These are phyloP conservation scores for Sugiyamaella xylanicola DNA, from an alignment of 1,139 yeast species.

Conservation along the genomic window DNA sequence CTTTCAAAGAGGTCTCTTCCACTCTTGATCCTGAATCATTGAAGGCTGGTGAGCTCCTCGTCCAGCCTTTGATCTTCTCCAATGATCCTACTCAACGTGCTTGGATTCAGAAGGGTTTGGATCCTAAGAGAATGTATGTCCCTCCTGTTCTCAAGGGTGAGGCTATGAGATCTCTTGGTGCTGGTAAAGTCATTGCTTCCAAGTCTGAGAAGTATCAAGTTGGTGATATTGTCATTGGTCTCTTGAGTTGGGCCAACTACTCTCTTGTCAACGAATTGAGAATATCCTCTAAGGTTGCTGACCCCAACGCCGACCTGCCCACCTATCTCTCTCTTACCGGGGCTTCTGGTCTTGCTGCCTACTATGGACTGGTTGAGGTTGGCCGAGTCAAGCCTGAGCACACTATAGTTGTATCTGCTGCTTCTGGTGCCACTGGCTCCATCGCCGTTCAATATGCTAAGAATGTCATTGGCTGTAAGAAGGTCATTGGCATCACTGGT, in stretches of 20 bases:
- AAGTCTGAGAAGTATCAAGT: conserved; percentile 44
- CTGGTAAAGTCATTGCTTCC: conserved; percentile 54
- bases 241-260: conserved; percentile 50
- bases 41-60: conserved; percentile 50
- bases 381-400: conserved; percentile 33
- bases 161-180: conserved; percentile 53
- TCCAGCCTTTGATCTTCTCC: conserved; percentile 54
- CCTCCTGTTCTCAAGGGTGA: conserved; percentile 53
- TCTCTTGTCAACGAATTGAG: conserved; percentile 35
- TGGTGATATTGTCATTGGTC: conserved; percentile 51
- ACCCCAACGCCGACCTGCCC: conserved; percentile 21
- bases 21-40: conserved; percentile 35
- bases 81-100: conserved; percentile 70
- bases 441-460: conserved; percentile 62
- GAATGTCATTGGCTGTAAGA: conserved; percentile 53
- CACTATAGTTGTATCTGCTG: conserved; percentile 59
- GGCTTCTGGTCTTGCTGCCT: conserved; percentile 64
- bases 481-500: conserved; percentile 68
- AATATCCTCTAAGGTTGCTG: conserved; percentile 20
- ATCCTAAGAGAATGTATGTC: conserved; percentile 48
- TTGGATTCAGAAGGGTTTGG: conserved; percentile 50
- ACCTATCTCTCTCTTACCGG: conserved; percentile 54
- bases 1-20: conserved; percentile 5
- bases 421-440: conserved; percentile 74
- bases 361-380: conserved; percentile 52